Evolutionary conservation across 225 moss, liverwort and hornwort species (phyloP), one percentile per base, ranked within the genome.

Genomic region (Physcomitrium patens): DNA sequence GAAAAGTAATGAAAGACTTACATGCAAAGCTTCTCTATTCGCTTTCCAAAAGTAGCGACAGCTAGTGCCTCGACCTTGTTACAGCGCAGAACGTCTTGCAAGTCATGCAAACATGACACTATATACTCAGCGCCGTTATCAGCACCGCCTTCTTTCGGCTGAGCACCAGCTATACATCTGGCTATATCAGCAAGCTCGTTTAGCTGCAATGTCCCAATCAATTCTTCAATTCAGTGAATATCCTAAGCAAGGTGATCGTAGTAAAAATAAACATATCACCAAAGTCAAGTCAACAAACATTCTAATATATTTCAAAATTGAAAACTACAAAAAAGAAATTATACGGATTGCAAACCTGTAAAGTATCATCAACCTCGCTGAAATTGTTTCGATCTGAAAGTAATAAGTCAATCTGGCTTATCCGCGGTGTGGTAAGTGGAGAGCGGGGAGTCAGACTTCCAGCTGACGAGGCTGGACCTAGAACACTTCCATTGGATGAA

Each of bases 21-120:
- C 96, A 70, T 89, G 68, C 92, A 81, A 45, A 97, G 89, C 73
- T 94, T 92, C 52, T 83, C 91, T 68, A 97, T 94, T 27, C 96
- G 94, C 82, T 92, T 97, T 65, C 96, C 96, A 73, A 94, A 97
- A 62, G 92, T 97, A 44, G 91, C 92, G 31, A 94, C 91, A 53
- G 94, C 89, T 26, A 85, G 87, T n/a, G 96, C 92, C 72, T 86
- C 91, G 55, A 94, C 86, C 83, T 92, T 92, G 69, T 90, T 97
- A 65, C 84, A 85, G 73, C 89, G 94, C 18, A 97, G 80, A 50
- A 91, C 91, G 77, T 97, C 96, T 78, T 88, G 83, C 74, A 97
- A 86, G 79, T 97, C 96, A 77, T 94, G 88, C 94, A 94, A 93
- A 85, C 96, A 97, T 23, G 96, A 91, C 77, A 80, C 60, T 72